Evolutionary conservation across 768 basidiomycete genomes (phyloP), one percentile per base, ranked within the genome.

Genomic region (Tylopilus vinaceipallidus): DNA sequence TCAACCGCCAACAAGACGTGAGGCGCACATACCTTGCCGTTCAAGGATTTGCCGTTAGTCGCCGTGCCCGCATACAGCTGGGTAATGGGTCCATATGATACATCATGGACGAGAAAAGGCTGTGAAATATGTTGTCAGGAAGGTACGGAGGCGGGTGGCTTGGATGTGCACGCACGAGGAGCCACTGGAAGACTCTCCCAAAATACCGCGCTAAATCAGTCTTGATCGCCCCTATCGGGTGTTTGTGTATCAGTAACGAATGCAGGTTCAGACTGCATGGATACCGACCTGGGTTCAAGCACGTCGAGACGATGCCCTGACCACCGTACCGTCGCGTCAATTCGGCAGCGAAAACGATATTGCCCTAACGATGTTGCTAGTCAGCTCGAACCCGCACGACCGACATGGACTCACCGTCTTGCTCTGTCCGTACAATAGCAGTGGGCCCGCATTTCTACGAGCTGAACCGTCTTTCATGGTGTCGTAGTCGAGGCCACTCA

Each of bases 281-380:
- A 6, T 8, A 41, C 62, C 30, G 43, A 56, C 76, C 76, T 8
- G 76, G 77, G 47, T 78, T 71, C 23, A 78, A 41, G 3, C 76
- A 62, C 2, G 65, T 66, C 1, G 77, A 76, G 2, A 77, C 56
- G 35, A 80, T 72, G 9, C 75, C 78, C 48, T 75, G 62, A 17
- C 68, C 68, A 2, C 62, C 71, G 56, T 77, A 78, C 44, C 75
- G 61, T 29, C 72, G 60, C 4, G 64, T 57, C 16, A 80, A 50
- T 57, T 79, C 79, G 30, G 64, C 68, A 11, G 75, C 54, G 50
- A 79, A 68, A 0, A 77, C 57, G 17, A 77, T 61, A 29, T 75
- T 78, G 0, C 71, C 78, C 78, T 79, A 34, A 14, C 12, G 19
- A 36, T 4, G 7, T 7, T 12, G 19, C 30, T 19, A 24, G 17